Base-by-base conservation (phyloP, 768 basidiomycete species). In the Lactifluus echinatus region DNA sequence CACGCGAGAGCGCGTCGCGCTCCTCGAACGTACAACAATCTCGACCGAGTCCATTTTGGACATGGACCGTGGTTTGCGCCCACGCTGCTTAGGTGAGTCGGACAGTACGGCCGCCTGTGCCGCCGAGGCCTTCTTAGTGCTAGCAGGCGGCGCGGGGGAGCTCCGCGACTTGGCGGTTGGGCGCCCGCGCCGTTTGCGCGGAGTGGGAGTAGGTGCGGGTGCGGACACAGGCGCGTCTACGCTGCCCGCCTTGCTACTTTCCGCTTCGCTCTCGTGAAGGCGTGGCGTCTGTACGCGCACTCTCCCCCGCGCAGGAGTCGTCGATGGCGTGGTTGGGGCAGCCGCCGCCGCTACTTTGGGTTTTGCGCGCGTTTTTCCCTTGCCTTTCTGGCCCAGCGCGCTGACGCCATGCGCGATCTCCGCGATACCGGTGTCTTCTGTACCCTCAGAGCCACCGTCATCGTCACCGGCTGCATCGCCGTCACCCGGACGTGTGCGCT, bases 391-490 rank as follows among this genome's bases (percentile, higher is more conserved):
- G 33, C 60, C 59, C 2, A 59, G 55, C 5, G 56, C 59, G 12
- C 56, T 53, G 23, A 57, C 55, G 48, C 64, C 64, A 4, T 53
- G 59, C 26, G 63, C 62, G 53, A 71, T 70, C 59, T 70, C 68
- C 36, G 68, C 71, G 47, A 70, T 57, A 12, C 68, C 70, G 55
- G 68, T 69, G 56, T 69, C 68, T 8, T 62, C 57, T 19, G 64
- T 69, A 51, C 69, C 42, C 60, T 64, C 60, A 61, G 67, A 42
- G 8, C 51, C 65, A 26, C 65, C 67, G 6, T 65, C 61, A 31
- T 65, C 61, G 50, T 68, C 65, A 19, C 62, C 65, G 59, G 57
- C 47, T 65, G 57, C 45, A 63, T 63, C 49, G 44, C 51, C 52
- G 2, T 49, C 52, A 2, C 17, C 47, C 8, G 63, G 66, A 46